Evolutionary conservation across 2,329 filamentous ascomycete genomes (phyloP).

Genomic region (Reticulascus tulasneorum): DNA sequence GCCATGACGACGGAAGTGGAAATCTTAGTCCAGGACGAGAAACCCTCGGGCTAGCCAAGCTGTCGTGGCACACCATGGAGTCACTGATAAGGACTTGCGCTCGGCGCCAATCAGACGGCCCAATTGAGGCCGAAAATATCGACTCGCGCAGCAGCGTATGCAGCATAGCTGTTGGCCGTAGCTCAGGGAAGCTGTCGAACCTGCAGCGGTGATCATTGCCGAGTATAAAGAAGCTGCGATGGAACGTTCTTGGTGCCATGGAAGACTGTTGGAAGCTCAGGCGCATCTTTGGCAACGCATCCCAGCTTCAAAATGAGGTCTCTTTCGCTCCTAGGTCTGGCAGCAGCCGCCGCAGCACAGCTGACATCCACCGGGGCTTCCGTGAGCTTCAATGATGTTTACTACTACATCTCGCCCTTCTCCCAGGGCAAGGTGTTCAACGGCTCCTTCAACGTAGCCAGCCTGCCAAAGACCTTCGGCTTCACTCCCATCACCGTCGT

Average conservation of each 20-base stretch:
- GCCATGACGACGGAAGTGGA: background rate
- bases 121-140: too few species aligned
- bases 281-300: background rate
- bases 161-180: too few species aligned
- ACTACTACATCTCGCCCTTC: slow-evolving; percentile 31
- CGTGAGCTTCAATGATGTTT: slow-evolving; percentile 23
- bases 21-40: background rate
- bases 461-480: slow-evolving; percentile 22
- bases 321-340: slow-evolving; percentile 9
- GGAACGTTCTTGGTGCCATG: background rate
- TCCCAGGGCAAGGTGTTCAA: slow-evolving; percentile 21
- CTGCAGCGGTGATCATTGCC: background rate
- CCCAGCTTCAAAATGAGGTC: slow-evolving; percentile 6
- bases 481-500: slow-evolving; percentile 31
- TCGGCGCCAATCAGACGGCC: too few species aligned
- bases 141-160: too few species aligned
- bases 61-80: background rate
- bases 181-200: background rate
- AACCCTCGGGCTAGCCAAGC: background rate
- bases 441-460: slow-evolving; percentile 7
- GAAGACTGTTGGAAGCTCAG: background rate
- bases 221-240: slow-evolving; percentile 6
- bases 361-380: slow-evolving; percentile 26
- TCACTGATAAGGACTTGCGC: slow-evolving; percentile 2
- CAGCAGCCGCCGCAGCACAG: slow-evolving; percentile 14